phyloP scores from a whole-genome alignment of 495 filamentous ascomycete species.

The Penicillium herquei region DNA sequence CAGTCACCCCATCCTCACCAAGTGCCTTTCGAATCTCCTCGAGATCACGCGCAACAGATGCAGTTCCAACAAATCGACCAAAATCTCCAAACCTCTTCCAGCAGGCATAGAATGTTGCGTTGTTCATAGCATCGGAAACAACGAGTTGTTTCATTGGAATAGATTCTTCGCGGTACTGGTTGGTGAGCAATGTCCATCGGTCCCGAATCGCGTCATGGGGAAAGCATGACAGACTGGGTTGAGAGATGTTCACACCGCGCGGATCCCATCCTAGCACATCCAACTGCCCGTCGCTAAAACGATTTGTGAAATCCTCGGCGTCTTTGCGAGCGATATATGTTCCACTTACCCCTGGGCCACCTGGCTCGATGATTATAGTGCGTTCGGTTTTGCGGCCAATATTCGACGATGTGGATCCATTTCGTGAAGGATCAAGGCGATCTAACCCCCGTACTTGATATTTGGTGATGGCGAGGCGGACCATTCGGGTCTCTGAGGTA shows the following conservation, averaged over 20 bases:
- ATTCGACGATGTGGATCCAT: not conserved
- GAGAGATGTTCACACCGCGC: constrained; percentile 18
- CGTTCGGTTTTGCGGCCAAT: constrained; percentile 12
- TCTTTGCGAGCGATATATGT: constrained; percentile 9
- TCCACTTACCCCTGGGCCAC: constrained; percentile 18
- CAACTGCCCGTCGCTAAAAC: constrained; percentile 14
- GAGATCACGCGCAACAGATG: constrained; percentile 16
- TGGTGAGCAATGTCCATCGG: constrained; percentile 13
- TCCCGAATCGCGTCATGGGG: constrained; percentile 14
- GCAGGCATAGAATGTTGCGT: constrained; percentile 19
- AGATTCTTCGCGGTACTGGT: constrained; percentile 12
- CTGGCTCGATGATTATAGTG: constrained; percentile 20
- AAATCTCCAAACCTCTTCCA: constrained; percentile 15
- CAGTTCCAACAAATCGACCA: constrained; percentile 20
- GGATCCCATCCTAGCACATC: constrained; percentile 21
- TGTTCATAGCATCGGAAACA: constrained; percentile 17
- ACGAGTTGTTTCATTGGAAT: constrained; percentile 5
- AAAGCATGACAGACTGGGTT: constrained; percentile 13
- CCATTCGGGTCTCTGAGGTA: constrained; percentile 12
- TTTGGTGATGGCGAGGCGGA: constrained; percentile 18
- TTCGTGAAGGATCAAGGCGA: not conserved
- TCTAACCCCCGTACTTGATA: constrained; percentile 16
- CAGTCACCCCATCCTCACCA: constrained; percentile 14
- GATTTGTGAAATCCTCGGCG: constrained; percentile 14
- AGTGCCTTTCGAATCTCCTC: constrained; percentile 18